Conservation (phyloP, 1,284 basidiomycete species). For the Pholiota adiposa region DNA sequence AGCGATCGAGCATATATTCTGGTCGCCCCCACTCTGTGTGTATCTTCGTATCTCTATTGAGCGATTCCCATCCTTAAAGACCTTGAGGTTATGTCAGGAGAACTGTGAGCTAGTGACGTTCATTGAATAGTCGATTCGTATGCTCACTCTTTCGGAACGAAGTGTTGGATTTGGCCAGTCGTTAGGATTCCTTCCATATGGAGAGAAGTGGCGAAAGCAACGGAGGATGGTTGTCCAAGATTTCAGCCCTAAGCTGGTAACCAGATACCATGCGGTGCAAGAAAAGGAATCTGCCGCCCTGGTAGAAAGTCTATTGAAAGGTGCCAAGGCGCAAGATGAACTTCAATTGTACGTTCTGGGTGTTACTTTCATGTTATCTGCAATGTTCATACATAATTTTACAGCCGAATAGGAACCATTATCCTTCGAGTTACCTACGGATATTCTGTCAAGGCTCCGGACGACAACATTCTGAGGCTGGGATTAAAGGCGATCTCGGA, state of each 20-base stretch:
- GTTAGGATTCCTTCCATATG: constrained; percentile 36
- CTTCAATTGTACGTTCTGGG: constrained; percentile 30
- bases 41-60: background rate
- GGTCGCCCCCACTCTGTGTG: constrained; percentile 20
- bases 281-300: constrained; percentile 33
- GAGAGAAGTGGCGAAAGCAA: constrained; percentile 39
- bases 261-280: constrained; percentile 31
- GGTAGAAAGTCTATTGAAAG: constrained; percentile 30
- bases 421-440: constrained; percentile 42
- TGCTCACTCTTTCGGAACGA: no score
- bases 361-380: no score
- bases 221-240: constrained; percentile 35
- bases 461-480: constrained; percentile 37
- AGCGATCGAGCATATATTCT: constrained; percentile 20
- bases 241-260: constrained; percentile 28
- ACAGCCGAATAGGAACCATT: constrained; percentile 35
- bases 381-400: no score
- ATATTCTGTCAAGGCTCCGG: constrained; percentile 32
- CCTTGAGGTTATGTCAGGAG: constrained; percentile 11
- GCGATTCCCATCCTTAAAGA: background rate
- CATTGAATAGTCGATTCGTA: background rate
- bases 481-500: constrained; percentile 36
- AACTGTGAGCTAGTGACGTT: constrained; percentile 16
- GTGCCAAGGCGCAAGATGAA: constrained; percentile 29
- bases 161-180: constrained; percentile 33